phyloP scores from a whole-genome alignment of 768 basidiomycete species.

The Russula foetens region DNA sequence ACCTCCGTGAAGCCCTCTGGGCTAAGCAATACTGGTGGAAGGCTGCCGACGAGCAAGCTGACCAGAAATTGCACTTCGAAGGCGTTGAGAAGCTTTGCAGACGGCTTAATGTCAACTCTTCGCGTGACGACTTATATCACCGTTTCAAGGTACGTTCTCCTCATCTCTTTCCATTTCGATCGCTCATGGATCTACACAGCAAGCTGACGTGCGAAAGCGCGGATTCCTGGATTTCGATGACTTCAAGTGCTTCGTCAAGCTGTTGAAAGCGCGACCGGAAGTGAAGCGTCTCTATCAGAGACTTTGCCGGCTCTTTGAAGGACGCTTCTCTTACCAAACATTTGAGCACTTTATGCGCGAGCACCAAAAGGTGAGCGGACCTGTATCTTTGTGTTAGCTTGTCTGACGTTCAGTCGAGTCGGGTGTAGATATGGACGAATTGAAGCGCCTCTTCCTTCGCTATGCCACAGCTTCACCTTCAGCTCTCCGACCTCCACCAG shows the following conservation, averaged over 20 bases:
- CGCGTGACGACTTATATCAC: slow-evolving; percentile 42
- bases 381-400: slow-evolving; percentile 33
- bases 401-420: slow-evolving; percentile 25
- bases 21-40: slow-evolving; percentile 86
- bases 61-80: slow-evolving; percentile 57
- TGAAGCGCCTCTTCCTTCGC: slow-evolving; percentile 32
- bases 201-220: slow-evolving; percentile 48
- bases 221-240: slow-evolving; percentile 67
- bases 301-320: slow-evolving; percentile 28
- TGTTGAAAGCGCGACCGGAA: slow-evolving; percentile 80
- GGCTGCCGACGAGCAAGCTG: slow-evolving; percentile 51
- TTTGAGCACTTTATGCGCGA: slow-evolving; percentile 47
- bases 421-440: slow-evolving; percentile 24
- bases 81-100: slow-evolving; percentile 67
- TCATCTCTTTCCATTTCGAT: background rate
- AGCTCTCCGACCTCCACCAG: too few relatives aligned
- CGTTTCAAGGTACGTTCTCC: slow-evolving; percentile 45
- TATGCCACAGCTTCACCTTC: slow-evolving; percentile 26
- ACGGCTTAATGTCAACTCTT: slow-evolving; percentile 57
- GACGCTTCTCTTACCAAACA: slow-evolving; percentile 29
- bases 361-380: slow-evolving; percentile 39
- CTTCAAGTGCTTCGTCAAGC: slow-evolving; percentile 76
- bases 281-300: slow-evolving; percentile 55
- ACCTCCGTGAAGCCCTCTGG: slow-evolving; percentile 64
- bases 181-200: slow-evolving; percentile 32